phyloP scores from a whole-genome alignment of 1,284 basidiomycete species.

The Sphaerobolus stellatus region DNA sequence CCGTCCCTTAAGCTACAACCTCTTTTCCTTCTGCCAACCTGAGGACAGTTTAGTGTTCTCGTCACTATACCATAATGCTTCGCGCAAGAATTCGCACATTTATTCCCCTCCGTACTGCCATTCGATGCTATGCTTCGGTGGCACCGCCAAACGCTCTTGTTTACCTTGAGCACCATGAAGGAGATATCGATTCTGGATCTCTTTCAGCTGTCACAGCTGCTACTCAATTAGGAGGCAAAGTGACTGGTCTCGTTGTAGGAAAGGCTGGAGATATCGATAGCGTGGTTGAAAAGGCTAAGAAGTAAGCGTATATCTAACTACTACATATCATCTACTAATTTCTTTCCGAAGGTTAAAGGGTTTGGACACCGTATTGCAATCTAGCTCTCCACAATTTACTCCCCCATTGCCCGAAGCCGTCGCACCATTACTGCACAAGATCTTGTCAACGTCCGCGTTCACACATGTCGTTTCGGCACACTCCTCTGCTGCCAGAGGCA shows the following conservation, averaged over 20 bases:
- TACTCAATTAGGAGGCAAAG: constrained; percentile 77
- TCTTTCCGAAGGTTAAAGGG: constrained; percentile 41
- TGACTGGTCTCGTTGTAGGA: constrained; percentile 87
- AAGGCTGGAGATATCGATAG: constrained; percentile 66
- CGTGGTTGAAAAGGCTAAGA: constrained; percentile 77
- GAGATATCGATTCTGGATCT: constrained; percentile 81
- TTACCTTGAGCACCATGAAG: constrained; percentile 85
- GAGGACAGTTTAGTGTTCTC: too few species aligned
- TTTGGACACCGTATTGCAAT: constrained; percentile 43
- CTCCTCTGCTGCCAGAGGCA: constrained; percentile 70
- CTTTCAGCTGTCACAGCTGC: constrained; percentile 91
- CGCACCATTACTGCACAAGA: constrained; percentile 42
- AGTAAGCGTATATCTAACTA: constrained; percentile 45
- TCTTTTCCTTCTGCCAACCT: too few species aligned
- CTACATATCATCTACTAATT: constrained; percentile 1
- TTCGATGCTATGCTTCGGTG: constrained; percentile 49
- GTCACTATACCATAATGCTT: too few species aligned
- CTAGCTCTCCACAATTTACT: constrained; percentile 46
- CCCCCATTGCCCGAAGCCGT: constrained; percentile 46
- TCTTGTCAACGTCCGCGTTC: constrained; percentile 49
- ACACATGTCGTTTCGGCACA: constrained; percentile 90
- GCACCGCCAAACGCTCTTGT: constrained; percentile 73
- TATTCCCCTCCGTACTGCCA: not conserved
- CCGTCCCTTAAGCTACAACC: too few species aligned
- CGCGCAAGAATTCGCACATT: constrained; percentile 8